Conservation (phyloP, 345 rosid genomes). For the Rhizophora apiculata region DNA sequence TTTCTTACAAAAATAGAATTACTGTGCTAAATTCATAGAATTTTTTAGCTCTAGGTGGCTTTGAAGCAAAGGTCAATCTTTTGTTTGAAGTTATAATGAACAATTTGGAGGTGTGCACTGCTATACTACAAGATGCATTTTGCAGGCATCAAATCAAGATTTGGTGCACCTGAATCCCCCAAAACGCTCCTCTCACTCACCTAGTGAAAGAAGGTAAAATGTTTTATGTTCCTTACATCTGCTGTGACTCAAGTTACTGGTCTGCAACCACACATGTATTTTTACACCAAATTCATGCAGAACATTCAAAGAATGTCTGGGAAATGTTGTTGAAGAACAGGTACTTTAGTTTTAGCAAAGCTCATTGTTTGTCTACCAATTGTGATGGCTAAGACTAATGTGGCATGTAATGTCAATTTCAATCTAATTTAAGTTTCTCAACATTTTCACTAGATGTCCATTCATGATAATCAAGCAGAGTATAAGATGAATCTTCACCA, state of each 20-base stretch:
- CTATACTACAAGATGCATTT: constrained; percentile 7
- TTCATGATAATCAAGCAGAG: constrained; percentile 28
- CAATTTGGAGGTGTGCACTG: not conserved
- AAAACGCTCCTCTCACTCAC: constrained; percentile 58
- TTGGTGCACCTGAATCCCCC: constrained; percentile 34
- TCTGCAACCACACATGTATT: constrained; percentile 10
- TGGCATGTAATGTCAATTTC: not conserved
- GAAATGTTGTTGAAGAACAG: constrained; percentile 39
- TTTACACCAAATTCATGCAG: constrained; percentile 31
- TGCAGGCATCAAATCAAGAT: constrained; percentile 49
- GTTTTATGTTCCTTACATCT: not conserved
- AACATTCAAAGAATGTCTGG: constrained; percentile 26
- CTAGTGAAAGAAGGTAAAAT: constrained; percentile 58
- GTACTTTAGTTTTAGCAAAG: constrained; percentile 25
- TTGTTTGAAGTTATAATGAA: not conserved
- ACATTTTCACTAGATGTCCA: constrained; percentile 36
- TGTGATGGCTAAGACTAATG: not conserved
- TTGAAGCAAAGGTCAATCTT: constrained; percentile 10
- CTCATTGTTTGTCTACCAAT: constrained; percentile 3
- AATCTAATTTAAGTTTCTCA: not conserved
- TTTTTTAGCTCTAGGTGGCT: not conserved
- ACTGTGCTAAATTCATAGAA: not conserved
- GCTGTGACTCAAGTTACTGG: constrained; percentile 5
- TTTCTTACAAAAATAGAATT: not conserved
- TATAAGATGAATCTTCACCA: constrained; percentile 18